These are phyloP conservation scores for Pulveroboletus sp. DNA, from an alignment of 768 basidiomycete genomes.

Conservation along the genomic window DNA sequence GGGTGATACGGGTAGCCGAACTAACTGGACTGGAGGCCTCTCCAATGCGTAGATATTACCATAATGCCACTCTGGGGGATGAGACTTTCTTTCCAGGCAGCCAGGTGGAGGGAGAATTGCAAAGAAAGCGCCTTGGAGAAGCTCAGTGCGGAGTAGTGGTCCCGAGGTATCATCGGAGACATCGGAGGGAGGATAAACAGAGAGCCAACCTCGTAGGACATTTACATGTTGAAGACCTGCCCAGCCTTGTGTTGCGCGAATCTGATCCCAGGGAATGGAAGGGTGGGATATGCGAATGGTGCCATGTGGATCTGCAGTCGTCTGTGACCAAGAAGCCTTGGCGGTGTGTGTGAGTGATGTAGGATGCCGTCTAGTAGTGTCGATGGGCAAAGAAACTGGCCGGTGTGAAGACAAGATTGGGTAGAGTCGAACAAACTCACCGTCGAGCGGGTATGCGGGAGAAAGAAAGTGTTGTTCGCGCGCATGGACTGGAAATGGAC, in stretches of 20 bases:
- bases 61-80: constrained; percentile 62
- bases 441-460: constrained; percentile 67
- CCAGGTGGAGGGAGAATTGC: constrained; percentile 51
- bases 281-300: constrained; percentile 64
- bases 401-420: neutral
- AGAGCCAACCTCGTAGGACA: constrained; percentile 63
- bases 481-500: constrained; percentile 82
- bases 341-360: constrained; percentile 44
- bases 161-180: constrained; percentile 1
- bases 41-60: constrained; percentile 84
- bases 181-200: constrained; percentile 46
- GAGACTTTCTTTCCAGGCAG: constrained; percentile 25
- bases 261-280: constrained; percentile 57
- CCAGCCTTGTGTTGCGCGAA: constrained; percentile 84
- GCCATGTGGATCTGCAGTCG: constrained; percentile 41
- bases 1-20: constrained; percentile 49
- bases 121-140: constrained; percentile 76
- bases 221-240: constrained; percentile 80
- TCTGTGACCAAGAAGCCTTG: constrained; percentile 58
- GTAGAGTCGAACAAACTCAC: constrained; percentile 37
- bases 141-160: constrained; percentile 55
- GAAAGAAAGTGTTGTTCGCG: constrained; percentile 83
- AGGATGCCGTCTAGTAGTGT: constrained; percentile 41
- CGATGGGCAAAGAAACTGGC: constrained; percentile 12
- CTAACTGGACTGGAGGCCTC: constrained; percentile 44